Conservation (phyloP, 1,139 yeast species). For the Yamadazyma spencermartinsiae region DNA sequence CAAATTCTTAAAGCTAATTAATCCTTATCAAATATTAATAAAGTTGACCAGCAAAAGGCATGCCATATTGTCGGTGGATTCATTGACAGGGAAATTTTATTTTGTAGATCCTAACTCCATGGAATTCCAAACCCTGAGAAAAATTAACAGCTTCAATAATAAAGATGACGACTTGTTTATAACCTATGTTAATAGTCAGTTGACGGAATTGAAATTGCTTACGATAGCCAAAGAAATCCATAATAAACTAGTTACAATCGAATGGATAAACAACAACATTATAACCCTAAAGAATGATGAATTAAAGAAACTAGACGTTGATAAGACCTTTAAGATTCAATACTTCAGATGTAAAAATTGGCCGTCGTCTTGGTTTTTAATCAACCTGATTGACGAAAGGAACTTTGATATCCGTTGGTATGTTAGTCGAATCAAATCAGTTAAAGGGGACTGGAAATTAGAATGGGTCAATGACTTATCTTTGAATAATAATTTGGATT, state of each 20-base stretch:
- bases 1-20: conserved; percentile 17
- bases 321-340: conserved; percentile 30
- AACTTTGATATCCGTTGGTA: conserved; percentile 56
- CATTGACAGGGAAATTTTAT: conserved; percentile 47
- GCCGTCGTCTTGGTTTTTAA: conserved; percentile 73
- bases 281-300: conserved; percentile 47
- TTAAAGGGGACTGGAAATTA: conserved; percentile 64
- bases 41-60: conserved; percentile 37
- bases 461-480: conserved; percentile 39
- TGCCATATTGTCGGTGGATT: conserved; percentile 43
- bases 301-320: conserved; percentile 24
- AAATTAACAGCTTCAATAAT: conserved; percentile 31
- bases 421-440: conserved; percentile 62
- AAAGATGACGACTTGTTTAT: conserved; percentile 33
- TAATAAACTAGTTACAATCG: conserved; percentile 59
- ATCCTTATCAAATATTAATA: conserved; percentile 39
- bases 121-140: conserved; percentile 34
- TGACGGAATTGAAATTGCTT: conserved; percentile 52
- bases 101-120: conserved; percentile 46
- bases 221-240: conserved; percentile 53
- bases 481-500: conserved; percentile 35
- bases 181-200: conserved; percentile 33
- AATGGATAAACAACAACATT: conserved; percentile 64
- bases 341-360: conserved; percentile 65
- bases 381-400: conserved; percentile 45